A percentile compares a stretch with the other conserved stretches of the same genome.
phyloP scores from a whole-genome alignment of 192 early-diverging fungal genomes.

The Mortierella antarctica region DNA sequence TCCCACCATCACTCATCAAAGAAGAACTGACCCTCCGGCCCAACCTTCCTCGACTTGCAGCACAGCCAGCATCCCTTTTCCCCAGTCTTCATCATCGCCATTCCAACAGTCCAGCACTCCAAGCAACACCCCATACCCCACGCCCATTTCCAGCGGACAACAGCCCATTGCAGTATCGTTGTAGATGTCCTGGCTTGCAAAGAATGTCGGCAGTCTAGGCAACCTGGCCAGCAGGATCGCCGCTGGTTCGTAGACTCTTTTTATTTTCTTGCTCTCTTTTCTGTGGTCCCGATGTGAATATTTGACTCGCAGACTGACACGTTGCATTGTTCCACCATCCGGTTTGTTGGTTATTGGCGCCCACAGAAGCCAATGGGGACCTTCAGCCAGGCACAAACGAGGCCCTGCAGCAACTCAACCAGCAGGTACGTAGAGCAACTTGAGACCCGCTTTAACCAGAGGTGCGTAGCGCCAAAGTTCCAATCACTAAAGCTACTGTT shows the following conservation, averaged over 20 bases:
- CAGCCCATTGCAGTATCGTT: background rate
- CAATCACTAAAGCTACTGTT: no score
- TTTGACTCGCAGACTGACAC: background rate
- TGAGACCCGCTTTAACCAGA: background rate
- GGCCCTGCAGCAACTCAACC: conserved; percentile 19
- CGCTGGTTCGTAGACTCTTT: conserved; percentile 25
- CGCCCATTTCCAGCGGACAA: no score
- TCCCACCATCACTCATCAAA: no score
- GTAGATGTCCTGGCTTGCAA: conserved; percentile 51
- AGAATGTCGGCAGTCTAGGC: conserved; percentile 50
- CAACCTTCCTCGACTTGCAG: no score
- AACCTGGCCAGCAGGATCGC: conserved; percentile 53
- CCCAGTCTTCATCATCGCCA: no score
- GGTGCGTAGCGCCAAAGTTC: background rate
- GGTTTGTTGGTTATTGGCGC: background rate
- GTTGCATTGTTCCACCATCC: background rate
- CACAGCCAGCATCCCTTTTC: no score
- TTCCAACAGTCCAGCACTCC: no score
- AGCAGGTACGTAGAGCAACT: conserved; percentile 21
- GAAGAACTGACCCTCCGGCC: no score
- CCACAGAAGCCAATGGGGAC: conserved; percentile 46
- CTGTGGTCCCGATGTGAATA: no score
- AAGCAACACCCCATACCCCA: no score
- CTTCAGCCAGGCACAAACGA: conserved; percentile 22
- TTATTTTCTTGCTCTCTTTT: background rate